These are phyloP conservation scores for Gossypium schwendimanii DNA, from an alignment of 441 rosid genomes.

Conservation along the genomic window DNA sequence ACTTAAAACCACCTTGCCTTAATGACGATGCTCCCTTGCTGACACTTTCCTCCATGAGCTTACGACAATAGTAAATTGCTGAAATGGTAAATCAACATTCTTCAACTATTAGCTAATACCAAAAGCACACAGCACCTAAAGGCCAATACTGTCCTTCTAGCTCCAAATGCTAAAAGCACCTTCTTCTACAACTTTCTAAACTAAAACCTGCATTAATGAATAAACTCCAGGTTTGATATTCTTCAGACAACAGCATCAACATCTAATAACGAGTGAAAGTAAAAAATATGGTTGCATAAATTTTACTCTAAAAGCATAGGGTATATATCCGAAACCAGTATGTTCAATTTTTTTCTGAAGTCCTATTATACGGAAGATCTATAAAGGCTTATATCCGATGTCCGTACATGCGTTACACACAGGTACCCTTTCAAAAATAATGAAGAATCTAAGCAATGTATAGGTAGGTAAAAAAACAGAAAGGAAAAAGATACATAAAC, in stretches of 20 bases:
- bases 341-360: too few relatives aligned
- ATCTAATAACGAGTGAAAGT: neutral
- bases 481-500: neutral
- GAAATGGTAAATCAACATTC: conserved; percentile 15
- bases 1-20: conserved; percentile 51
- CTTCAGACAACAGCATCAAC: neutral
- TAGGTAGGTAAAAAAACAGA: too few relatives aligned
- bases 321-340: too few relatives aligned
- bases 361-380: too few relatives aligned
- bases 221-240: neutral
- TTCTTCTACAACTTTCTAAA: conserved; percentile 7
- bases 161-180: neutral
- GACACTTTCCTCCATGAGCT: conserved; percentile 44
- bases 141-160: neutral
- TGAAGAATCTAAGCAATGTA: too few relatives aligned
- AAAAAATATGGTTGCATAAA: too few relatives aligned
- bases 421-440: too few relatives aligned
- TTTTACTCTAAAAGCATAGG: too few relatives aligned
- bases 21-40: conserved; percentile 49
- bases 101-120: neutral
- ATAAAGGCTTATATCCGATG: too few relatives aligned
- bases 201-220: conserved; percentile 12
- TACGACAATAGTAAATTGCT: conserved; percentile 12
- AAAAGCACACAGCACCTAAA: conserved; percentile 6
- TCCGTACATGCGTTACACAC: too few relatives aligned